phyloP scores from a whole-genome alignment of 2,329 filamentous ascomycete genomes.

The Trichophaea hybrida region DNA sequence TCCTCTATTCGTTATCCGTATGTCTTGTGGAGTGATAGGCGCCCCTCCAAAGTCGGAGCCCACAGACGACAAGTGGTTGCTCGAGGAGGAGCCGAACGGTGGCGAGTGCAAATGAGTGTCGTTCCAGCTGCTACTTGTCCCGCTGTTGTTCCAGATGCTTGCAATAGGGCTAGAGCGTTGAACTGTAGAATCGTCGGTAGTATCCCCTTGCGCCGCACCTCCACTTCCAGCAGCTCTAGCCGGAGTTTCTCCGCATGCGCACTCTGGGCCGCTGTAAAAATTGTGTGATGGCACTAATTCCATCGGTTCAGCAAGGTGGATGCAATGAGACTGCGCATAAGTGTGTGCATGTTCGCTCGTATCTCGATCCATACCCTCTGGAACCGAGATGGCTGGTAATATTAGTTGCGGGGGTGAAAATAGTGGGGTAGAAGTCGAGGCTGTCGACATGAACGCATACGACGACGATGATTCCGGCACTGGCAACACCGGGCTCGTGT shows the following conservation, averaged over 20 bases:
- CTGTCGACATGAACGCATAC: too few relatives aligned
- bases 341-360: neutral
- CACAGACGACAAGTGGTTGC: constrained; percentile 13
- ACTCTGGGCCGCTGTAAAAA: too few relatives aligned
- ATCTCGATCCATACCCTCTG: neutral
- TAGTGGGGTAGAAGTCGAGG: too few relatives aligned
- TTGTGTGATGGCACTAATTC: too few relatives aligned
- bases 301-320: neutral
- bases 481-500: too few relatives aligned
- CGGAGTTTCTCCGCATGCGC: too few relatives aligned
- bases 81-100: constrained; percentile 9
- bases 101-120: constrained; percentile 9
- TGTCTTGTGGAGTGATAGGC: constrained; percentile 10
- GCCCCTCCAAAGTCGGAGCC: constrained; percentile 15
- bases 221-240: too few relatives aligned
- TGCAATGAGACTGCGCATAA: neutral
- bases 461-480: too few relatives aligned
- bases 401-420: too few relatives aligned
- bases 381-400: too few relatives aligned
- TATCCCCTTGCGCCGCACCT: too few relatives aligned
- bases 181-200: too few relatives aligned
- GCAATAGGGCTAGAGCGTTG: neutral
- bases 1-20: constrained; percentile 6
- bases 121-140: constrained; percentile 12
- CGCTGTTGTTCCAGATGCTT: neutral